Percentiles rank a stretch among this genome's conserved stretches.
These are phyloP conservation scores for Aureobasidium sp. DNA, from an alignment of 2,329 filamentous ascomycete species.

Conservation along the genomic window DNA sequence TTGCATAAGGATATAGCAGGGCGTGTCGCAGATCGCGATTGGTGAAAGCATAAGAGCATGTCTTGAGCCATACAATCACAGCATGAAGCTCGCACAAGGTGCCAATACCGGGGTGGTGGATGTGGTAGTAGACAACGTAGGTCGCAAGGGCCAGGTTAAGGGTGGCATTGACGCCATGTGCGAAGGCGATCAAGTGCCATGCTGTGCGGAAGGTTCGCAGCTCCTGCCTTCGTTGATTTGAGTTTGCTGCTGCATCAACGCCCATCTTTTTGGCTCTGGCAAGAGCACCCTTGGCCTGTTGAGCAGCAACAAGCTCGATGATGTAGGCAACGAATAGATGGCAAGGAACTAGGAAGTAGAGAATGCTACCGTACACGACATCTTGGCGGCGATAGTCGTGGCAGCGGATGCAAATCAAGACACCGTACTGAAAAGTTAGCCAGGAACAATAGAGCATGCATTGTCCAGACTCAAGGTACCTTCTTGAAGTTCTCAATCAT, in stretches of 20 bases:
- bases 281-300: slow-evolving; percentile 64
- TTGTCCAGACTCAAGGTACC: slow-evolving; percentile 40
- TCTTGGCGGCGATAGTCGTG: slow-evolving; percentile 81
- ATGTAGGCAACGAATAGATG: slow-evolving; percentile 86
- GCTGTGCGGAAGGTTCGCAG: slow-evolving; percentile 35
- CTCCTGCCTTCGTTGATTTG: slow-evolving; percentile 51
- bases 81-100: slow-evolving; percentile 86
- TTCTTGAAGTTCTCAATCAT: slow-evolving; percentile 98
- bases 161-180: slow-evolving; percentile 77
- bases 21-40: slow-evolving; percentile 92
- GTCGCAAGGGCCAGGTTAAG: slow-evolving; percentile 75
- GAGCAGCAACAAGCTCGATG: slow-evolving; percentile 77
- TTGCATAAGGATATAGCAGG: slow-evolving; percentile 37
- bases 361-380: slow-evolving; percentile 62
- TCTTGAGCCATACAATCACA: slow-evolving; percentile 93
- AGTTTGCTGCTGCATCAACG: slow-evolving; percentile 41
- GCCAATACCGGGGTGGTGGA: slow-evolving; percentile 89
- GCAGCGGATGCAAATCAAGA: slow-evolving; percentile 84
- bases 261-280: slow-evolving; percentile 44
- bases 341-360: slow-evolving; percentile 83
- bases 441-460: not conserved
- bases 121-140: slow-evolving; percentile 78
- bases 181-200: slow-evolving; percentile 73
- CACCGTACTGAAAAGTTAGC: slow-evolving; percentile 59
- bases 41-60: slow-evolving; percentile 90